Base-by-base conservation (phyloP, 495 filamentous ascomycete species). In the Penicillium lagena region DNA sequence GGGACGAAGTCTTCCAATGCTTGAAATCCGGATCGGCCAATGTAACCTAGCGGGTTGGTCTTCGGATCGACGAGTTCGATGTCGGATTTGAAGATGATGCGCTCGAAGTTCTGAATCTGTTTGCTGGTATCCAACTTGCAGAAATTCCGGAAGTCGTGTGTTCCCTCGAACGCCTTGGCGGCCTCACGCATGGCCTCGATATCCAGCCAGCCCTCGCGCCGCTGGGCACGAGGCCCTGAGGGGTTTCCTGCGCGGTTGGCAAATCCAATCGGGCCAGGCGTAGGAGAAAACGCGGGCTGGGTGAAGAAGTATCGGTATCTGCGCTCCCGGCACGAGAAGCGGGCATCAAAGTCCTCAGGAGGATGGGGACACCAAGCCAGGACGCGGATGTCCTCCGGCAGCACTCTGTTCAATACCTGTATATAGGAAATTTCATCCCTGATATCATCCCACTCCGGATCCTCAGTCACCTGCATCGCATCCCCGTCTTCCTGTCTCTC, bases 301-400 rank as follows among this genome's bases (percentile, higher is more conserved):
- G 91, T 97, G 73, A 98, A 98, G 76, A 95, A 96, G 66, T 97
- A 98, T 34, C 83, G 78, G 64, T 98, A 98, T 43, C 81, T 81
- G 37, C 93, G 78, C 62, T 95, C 88, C 38, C 82, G 76, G 68
- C 93, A 98, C 41, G 83, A 87, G 70, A 96, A 95, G n/a, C 94
- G 82, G 11, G 93, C 91, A 41, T 87, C 87, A 64, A 98, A 98
- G 42, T 77, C 76, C 12, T 68, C 63, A 0, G 90, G 87, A 27
- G 83, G 87, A 40, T 76, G 67, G 4, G 90, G 89, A 59, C 90
- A 95, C 93, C 94, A 98, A 34, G 93, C 93, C 27, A 97, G 75
- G 32, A 95, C 72, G 37, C 87, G 71, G 52, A 98, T 96, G 58
- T 96, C 91, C 36, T 82, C 79, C 6, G 93, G 93, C 1, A 98